Evolutionary conservation across 75 land plant genomes (phyloP), one percentile per base, ranked within the genome.

Genomic region (Pinus albicaulis): DNA sequence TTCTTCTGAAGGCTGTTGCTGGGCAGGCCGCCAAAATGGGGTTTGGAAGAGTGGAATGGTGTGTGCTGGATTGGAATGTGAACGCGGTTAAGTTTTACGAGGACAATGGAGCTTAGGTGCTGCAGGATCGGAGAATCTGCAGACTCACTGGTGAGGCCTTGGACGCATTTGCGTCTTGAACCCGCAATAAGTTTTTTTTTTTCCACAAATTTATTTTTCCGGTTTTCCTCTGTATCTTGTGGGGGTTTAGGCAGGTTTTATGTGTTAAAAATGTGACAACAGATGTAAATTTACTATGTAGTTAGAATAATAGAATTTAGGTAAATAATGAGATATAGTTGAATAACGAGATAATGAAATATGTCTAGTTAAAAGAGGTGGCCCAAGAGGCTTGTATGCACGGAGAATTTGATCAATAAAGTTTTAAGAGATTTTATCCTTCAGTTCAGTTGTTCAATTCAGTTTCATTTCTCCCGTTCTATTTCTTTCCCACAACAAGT

Each of bases 21-120:
- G 74, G 34, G 62, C 84, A 89, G 83, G 95, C 98, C 13, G 92
- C 78, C 78, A 79, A 82, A 72, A 84, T 86, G 78, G 98, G 95
- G 71, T 85, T 84, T 31, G 99, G 93, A 22, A 79, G 98, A 55
- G 98, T 96, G 76, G 99, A 96, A 76, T 94, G 99, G 99, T 85
- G 85, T 59, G 98, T 96, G 72, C 89, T 96, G 38, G 99, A 96
- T 57, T 96, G 99, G 99, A 96, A 96, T 74, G 84, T 65, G 70
- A 96, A 94, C 77, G 99, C 99, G 36, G 94, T 96, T 73, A 83
- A 83, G 79, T 96, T 96, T 78, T 96, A 96, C 58, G 86, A 94
- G 76, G 83, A 79, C 15, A 86, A 92, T 83, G 97, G 97, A 5
- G 97, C 94, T 3, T 41, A 82, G 38, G 77, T 94, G 3, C 58